Percentiles rank a stretch among this genome's conserved stretches.
Conservation (phyloP, 1,284 basidiomycete species). For the Cryptococcus deneoformans region DNA sequence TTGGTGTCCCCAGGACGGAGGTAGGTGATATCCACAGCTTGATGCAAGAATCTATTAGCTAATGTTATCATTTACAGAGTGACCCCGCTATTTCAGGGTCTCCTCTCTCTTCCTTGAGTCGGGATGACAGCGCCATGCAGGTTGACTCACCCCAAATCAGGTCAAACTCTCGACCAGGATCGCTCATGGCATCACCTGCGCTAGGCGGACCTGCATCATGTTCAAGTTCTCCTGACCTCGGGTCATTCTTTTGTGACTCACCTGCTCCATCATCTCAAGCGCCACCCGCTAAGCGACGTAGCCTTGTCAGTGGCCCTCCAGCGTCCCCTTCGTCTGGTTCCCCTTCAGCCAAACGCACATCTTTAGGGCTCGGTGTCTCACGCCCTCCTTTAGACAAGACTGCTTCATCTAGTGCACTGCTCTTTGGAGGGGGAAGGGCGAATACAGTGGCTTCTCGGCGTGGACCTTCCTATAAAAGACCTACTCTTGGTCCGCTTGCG, state of each 20-base stretch:
- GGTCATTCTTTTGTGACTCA: slow-evolving; percentile 46
- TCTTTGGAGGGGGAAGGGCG: slow-evolving; percentile 27
- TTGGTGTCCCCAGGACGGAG: slow-evolving; percentile 30
- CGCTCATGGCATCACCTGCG: slow-evolving; percentile 17
- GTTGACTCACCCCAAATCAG: slow-evolving; percentile 29
- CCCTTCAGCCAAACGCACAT: slow-evolving; percentile 40
- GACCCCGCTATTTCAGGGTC: slow-evolving; percentile 15
- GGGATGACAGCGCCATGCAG: slow-evolving; percentile 28
- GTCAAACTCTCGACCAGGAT: slow-evolving; percentile 12
- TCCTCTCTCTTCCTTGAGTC: not conserved
- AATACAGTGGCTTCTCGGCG: slow-evolving; percentile 28
- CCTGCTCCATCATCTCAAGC: slow-evolving; percentile 28
- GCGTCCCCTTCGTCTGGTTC: slow-evolving; percentile 43
- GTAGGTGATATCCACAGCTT: slow-evolving; percentile 17
- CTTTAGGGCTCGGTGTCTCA: slow-evolving; percentile 15
- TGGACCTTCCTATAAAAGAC: slow-evolving; percentile 18
- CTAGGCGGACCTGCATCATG: slow-evolving; percentile 20
- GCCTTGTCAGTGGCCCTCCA: slow-evolving; percentile 35
- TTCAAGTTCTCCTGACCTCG: slow-evolving; percentile 39
- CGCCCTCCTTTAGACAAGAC: slow-evolving; percentile 31
- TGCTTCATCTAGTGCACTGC: slow-evolving; percentile 31
- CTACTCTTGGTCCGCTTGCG: slow-evolving; percentile 21
- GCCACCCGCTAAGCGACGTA: slow-evolving; percentile 32
- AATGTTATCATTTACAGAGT: not conserved
- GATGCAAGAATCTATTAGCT: not conserved